Percentiles rank a stretch among this genome's conserved stretches.
Evolutionary conservation across 163 green algal genomes (phyloP).

Genomic region (Chlorella variabilis): DNA sequence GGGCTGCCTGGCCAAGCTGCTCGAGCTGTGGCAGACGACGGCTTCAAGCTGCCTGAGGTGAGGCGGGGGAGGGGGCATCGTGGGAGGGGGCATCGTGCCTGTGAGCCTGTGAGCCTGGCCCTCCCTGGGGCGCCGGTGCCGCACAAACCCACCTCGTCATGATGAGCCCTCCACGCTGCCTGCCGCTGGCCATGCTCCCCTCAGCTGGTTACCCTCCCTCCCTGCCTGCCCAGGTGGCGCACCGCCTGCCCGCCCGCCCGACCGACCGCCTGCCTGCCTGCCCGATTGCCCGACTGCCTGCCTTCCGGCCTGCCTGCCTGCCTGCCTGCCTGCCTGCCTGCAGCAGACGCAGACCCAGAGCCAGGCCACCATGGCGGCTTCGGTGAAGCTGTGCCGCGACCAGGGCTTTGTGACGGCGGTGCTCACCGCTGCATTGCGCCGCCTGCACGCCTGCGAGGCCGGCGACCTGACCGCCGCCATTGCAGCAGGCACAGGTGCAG

Average conservation of each 20-base stretch:
- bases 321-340: not conserved
- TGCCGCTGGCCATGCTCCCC: no score
- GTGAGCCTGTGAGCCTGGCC: no score
- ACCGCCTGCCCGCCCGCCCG: no score
- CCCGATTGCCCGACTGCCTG: no score
- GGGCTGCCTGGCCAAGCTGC: constrained; percentile 33
- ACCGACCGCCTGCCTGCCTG: not conserved
- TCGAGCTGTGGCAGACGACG: constrained; percentile 34
- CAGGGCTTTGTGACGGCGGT: constrained; percentile 11
- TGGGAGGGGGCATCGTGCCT: not conserved
- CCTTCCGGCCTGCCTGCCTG: not conserved
- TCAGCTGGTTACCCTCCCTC: no score
- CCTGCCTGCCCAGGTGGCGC: no score
- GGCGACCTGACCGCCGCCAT: constrained; percentile 10
- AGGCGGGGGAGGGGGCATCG: no score
- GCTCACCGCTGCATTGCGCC: constrained; percentile 16
- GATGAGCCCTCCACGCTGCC: no score
- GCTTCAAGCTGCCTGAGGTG: constrained; percentile 17
- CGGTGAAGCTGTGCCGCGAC: constrained; percentile 20
- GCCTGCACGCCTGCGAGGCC: constrained; percentile 23
- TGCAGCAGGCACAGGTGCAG: constrained; percentile 17
- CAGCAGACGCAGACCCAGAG: no score
- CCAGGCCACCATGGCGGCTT: not conserved
- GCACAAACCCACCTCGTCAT: no score
- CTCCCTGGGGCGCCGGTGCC: no score